Evolutionary conservation across 2,329 filamentous ascomycete genomes (phyloP), one percentile per base, ranked within the genome.

Genomic region (Cyphellophora attinorum): DNA sequence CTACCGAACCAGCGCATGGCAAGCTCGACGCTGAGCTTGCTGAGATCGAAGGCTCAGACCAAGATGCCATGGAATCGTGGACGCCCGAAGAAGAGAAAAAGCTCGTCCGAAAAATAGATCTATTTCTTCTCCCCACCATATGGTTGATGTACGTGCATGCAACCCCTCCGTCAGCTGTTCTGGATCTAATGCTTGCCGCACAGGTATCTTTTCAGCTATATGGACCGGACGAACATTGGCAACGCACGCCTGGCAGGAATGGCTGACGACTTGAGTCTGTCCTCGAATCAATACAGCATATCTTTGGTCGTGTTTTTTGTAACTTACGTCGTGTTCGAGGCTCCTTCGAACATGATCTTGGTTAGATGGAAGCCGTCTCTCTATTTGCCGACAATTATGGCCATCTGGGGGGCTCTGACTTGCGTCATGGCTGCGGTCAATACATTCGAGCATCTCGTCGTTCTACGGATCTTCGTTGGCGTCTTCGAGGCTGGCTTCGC

Each of bases 251-350:
- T 56, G 18, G 40, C 46, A 0, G 51, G 49, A 12, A 44, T 47
- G 16, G 44, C 52, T 34, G 40, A 50, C 12, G 55, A 57, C 23
- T 45, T 58, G 11, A 34, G 47, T 6, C 29, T 41, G 5, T 18
- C 31, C 8, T 34, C 65, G 3, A 57, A 59, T 38, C 52, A 72
- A 45, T 74, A 74, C 47, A 64, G 60, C 1, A 60, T 67, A 39
- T 54, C 62, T 2, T 48, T 74, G 12, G 62, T 71, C 2, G 65
- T 75, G 4, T 75, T 74, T 55, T 73, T 72, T 46, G 58, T 68
- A 35, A 57, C 54, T 19, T 72, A 74, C 46, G 62, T 75, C 25
- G 45, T 68, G 11, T 71, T 67, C 42, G 68, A 74, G 46, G 59
- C 62, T 11, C 49, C 61, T 16, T 57, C 51, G 41, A 66, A 65